phyloP scores from a whole-genome alignment of 179 eudicot genomes.

The Gypsophila paniculata region DNA sequence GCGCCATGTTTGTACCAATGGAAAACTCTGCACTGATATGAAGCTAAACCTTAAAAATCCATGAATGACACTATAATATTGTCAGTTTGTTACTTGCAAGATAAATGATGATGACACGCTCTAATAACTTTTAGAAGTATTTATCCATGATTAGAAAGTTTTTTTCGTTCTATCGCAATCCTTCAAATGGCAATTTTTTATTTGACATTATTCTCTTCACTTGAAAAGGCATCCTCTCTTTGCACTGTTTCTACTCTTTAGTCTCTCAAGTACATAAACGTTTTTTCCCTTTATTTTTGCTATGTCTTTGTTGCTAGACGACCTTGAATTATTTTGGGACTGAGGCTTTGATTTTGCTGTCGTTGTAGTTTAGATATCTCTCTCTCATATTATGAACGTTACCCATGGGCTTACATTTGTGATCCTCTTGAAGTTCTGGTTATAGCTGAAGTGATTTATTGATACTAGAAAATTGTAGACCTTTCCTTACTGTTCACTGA shows the following conservation, averaged over 20 bases:
- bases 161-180: neutral
- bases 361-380: too few relatives aligned
- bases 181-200: neutral
- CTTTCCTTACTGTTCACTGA: neutral
- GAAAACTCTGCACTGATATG: neutral
- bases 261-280: neutral
- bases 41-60: neutral
- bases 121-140: neutral
- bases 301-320: neutral
- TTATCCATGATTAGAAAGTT: neutral
- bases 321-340: neutral
- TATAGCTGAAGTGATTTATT: slow-evolving; percentile 1
- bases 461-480: neutral
- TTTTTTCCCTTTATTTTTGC: neutral
- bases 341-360: neutral
- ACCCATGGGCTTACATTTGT: too few relatives aligned
- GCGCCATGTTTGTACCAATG: neutral
- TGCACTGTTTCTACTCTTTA: neutral
- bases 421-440: neutral
- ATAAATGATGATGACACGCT: neutral
- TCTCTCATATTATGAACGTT: too few relatives aligned
- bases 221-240: neutral
- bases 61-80: slow-evolving; percentile 1
- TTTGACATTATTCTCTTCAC: neutral
- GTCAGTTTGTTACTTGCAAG: neutral